Evolutionary conservation across 1,139 yeast species (phyloP).

Genomic region (Hyphopichia burtonii): DNA sequence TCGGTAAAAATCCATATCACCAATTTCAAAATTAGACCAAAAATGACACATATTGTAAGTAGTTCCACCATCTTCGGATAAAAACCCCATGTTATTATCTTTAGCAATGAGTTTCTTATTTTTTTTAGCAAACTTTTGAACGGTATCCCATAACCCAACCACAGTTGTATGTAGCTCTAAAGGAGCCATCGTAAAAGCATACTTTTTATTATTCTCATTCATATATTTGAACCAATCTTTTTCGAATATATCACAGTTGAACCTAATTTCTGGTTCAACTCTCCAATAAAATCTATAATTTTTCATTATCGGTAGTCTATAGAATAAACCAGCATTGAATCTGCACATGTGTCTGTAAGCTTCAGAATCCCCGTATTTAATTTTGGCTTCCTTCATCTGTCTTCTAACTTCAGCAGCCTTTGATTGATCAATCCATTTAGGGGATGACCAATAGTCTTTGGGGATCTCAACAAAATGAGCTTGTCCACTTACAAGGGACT

Average conservation of each 20-base stretch:
- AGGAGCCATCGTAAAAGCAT: constrained; percentile 17
- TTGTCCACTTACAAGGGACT: constrained; percentile 45
- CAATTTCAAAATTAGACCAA: constrained; percentile 26
- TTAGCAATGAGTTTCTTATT: constrained; percentile 12
- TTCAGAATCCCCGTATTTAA: constrained; percentile 41
- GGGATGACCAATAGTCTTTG: constrained; percentile 45
- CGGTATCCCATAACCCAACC: constrained; percentile 18
- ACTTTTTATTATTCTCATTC: constrained; percentile 13
- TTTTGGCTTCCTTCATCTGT: constrained; percentile 21
- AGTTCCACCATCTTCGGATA: constrained; percentile 13
- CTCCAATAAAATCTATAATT: constrained; percentile 20
- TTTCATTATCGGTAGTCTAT: constrained; percentile 12
- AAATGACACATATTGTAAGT: constrained; percentile 24
- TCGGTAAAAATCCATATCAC: constrained; percentile 17
- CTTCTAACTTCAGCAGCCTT: constrained; percentile 15
- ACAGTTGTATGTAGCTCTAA: constrained; percentile 21
- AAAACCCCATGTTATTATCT: constrained; percentile 9
- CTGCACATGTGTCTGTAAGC: constrained; percentile 36
- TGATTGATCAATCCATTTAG: constrained; percentile 23
- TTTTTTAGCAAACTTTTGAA: constrained; percentile 18
- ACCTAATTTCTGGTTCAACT: constrained; percentile 12
- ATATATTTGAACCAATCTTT: constrained; percentile 19
- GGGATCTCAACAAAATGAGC: constrained; percentile 50
- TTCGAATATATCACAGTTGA: constrained; percentile 17
- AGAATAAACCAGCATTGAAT: constrained; percentile 30